Base-by-base conservation (phyloP, 1,284 basidiomycete genomes). In the Ustilago nuda region DNA sequence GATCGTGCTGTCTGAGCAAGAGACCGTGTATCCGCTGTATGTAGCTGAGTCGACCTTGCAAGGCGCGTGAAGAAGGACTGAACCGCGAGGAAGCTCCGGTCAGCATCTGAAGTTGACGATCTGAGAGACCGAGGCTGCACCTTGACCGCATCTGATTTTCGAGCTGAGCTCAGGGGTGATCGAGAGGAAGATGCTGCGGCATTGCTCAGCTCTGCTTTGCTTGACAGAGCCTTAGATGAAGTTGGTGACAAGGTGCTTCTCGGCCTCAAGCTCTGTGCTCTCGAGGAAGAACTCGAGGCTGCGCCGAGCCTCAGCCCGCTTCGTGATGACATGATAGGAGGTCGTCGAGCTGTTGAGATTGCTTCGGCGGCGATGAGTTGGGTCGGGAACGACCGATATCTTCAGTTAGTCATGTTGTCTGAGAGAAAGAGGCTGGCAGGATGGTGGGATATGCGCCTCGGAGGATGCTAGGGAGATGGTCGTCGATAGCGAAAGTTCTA, bases 21-120 rank as follows among this genome's bases (percentile, higher is more conserved):
- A 11, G 30, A 15, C 7, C 27, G 9, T 27, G 39, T n/a, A 43
- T 36, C 17, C 3, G 58, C 35, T 23, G 33, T 39, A 23, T n/a
- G n/a, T 8, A 15, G 32, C 23, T 33, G 5, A 8, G 43, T 13
- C 0, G 62, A 43, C 27, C 46, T 50, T 3, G 59, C 60, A 11
- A 60, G 60, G 1, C 56, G 45, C 8, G 60, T 36, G 27, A 72
- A 72, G 50, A 60, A 72, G 12, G 70, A 59, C 37, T 61, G 70
- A 15, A 72, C 64, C 27, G 61, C 64, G 3, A 72, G 53, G 19
- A 67, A 72, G 56, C 70, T 66, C 30, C 32, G 13, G 5, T 30
- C 41, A n/a, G 62, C 45, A 27, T 60, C 27, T 11, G n/a, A 33
- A 9, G 7, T 17, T 13, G 37, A n/a, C 19, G 43, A 15, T 23